Base-by-base conservation (phyloP, 148 eudicot genomes). In the Silene uniflora region DNA sequence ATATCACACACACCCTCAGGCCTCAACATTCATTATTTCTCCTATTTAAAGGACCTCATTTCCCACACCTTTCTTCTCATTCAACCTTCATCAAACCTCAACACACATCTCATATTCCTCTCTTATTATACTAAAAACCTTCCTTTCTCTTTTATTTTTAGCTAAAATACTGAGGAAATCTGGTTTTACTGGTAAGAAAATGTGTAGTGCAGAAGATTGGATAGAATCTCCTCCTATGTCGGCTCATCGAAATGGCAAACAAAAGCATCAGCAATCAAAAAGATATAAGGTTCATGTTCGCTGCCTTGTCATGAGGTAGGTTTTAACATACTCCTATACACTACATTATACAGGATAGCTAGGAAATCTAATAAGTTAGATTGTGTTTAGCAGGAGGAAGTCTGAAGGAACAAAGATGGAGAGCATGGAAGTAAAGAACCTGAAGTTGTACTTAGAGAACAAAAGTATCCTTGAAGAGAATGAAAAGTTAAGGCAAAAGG, bases 361-460 rank as follows among this genome's bases (percentile, higher is more conserved):
- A 39, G 44, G 23, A 55, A 55, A 75, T 54, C 47, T 17, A 68
- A 16, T 17, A 68, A 16, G 24, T 69, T 22, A 70, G 42, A 4
- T n/a, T 55, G 65, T 62, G 72, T 59, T 54, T 21, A 56, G 42
- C 69, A 81, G 80, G 80, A 81, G 46, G 46, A 72, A 64, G 63
- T 72, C 29, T 46, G 83, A 76, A 72, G 79, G 62, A 60, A 71
- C 35, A 4, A 76, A 63, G 55, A 77, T 77, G 29, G 76, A 67
- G 46, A 85, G 83, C 24, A 88, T 95, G 85, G 82, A 86, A 72
- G 72, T 88, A 58, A 81, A 85, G 90, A 95, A 95, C 82, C 73
- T 92, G 88, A 89, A 87, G 88, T 79, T 95, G 79, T 95, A 91
- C 77, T 73, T 89, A 86, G 87, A 92, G 83, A 95, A 95, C 86